A percentile compares a stretch with the other conserved stretches of the same genome.
Conservation (phyloP, 192 early-diverging fungal species). For the Chytriomyces hyalinus region DNA sequence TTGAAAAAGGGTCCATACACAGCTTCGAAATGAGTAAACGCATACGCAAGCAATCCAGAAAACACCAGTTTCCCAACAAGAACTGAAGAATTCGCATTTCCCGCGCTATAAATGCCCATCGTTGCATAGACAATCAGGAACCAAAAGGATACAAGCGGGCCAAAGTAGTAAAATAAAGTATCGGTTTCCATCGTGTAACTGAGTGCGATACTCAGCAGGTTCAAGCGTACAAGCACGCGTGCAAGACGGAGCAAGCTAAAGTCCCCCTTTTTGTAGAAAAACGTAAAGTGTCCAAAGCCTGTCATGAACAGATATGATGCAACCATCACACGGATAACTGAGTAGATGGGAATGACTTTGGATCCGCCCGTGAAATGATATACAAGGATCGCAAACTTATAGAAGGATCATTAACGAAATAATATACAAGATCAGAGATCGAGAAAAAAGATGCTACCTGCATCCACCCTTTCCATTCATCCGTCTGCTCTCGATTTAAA, state of each 20-base stretch:
- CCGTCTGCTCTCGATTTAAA: constrained; percentile 77
- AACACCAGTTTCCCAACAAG: constrained; percentile 61
- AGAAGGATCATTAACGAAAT: neutral
- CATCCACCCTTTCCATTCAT: constrained; percentile 92
- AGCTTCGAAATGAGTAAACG: constrained; percentile 47
- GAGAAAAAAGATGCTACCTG: constrained; percentile 52
- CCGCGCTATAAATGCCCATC: constrained; percentile 52
- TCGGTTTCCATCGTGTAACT: constrained; percentile 71
- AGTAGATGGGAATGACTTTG: constrained; percentile 67
- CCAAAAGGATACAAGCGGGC: constrained; percentile 75
- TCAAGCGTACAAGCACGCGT: constrained; percentile 67
- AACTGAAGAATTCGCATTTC: constrained; percentile 57
- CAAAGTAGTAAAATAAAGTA: constrained; percentile 82
- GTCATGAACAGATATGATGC: constrained; percentile 84
- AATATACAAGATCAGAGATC: constrained; percentile 42
- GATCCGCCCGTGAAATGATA: constrained; percentile 79
- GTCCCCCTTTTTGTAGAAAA: constrained; percentile 72
- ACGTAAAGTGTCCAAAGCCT: constrained; percentile 79
- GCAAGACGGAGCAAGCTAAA: constrained; percentile 70
- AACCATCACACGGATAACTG: constrained; percentile 73
- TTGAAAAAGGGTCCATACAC: constrained; percentile 53
- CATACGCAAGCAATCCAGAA: constrained; percentile 42
- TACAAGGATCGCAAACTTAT: constrained; percentile 39
- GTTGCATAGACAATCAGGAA: constrained; percentile 70
- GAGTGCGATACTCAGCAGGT: constrained; percentile 70